phyloP scores from a whole-genome alignment of 176 grass and related monocot genomes.

The Zoysia japonica region DNA sequence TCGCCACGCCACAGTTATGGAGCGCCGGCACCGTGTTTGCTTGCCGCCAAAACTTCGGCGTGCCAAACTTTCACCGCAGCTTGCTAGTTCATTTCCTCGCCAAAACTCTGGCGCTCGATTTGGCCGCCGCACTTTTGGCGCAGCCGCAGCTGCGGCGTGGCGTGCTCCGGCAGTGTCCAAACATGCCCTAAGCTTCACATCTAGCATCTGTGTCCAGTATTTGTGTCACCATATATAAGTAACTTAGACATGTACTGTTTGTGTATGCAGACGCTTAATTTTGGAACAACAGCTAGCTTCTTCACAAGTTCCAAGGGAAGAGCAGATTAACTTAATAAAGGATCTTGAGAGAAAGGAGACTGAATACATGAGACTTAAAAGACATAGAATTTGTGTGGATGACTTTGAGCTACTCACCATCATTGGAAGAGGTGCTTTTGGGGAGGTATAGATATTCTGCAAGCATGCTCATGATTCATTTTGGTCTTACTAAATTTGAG shows the following conservation, averaged over 20 bases:
- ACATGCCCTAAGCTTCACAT: neutral
- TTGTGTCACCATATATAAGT: neutral
- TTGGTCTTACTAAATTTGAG: constrained; percentile 3
- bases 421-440: constrained; percentile 74
- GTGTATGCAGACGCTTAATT: constrained; percentile 49
- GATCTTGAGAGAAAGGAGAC: constrained; percentile 78
- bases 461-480: constrained; percentile 21
- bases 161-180: no score
- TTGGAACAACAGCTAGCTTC: constrained; percentile 68
- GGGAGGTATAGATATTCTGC: constrained; percentile 48
- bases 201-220: neutral
- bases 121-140: no score
- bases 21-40: no score
- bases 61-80: no score
- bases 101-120: no score
- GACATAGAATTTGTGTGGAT: constrained; percentile 63
- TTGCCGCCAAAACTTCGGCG: no score
- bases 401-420: constrained; percentile 68
- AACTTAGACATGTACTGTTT: neutral
- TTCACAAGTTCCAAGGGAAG: constrained; percentile 57
- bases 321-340: constrained; percentile 66
- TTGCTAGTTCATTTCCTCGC: no score
- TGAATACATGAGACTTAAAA: constrained; percentile 73
- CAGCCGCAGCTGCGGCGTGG: no score
- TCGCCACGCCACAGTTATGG: no score